Conservation (phyloP, 768 basidiomycete species). For the Trametes coccinea region DNA sequence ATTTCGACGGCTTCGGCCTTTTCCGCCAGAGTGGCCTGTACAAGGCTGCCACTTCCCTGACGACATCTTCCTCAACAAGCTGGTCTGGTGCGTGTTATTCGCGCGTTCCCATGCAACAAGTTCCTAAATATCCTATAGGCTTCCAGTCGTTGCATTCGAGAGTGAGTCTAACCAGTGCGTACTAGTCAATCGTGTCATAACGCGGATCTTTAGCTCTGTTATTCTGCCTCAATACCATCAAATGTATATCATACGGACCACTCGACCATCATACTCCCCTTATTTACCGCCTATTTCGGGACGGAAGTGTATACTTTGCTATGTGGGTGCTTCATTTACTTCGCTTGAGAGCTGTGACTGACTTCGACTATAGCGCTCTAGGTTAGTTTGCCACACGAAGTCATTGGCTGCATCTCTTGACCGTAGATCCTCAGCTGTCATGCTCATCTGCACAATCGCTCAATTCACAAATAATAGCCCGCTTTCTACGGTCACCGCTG, state of each 20-base stretch:
- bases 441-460: conserved; percentile 10
- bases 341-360: neutral
- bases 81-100: conserved; percentile 11
- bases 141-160: conserved; percentile 18
- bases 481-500: neutral
- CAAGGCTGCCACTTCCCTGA: conserved; percentile 12
- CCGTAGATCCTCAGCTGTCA: neutral
- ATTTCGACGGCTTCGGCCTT: neutral
- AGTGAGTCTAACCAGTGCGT: neutral
- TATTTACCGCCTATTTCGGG: conserved; percentile 18
- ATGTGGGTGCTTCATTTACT: conserved; percentile 2
- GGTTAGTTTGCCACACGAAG: neutral
- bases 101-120: neutral
- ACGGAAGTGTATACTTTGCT: conserved; percentile 19
- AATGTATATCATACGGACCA: conserved; percentile 21
- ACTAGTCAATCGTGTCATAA: neutral
- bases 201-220: conserved; percentile 11
- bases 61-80: neutral
- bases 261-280: conserved; percentile 15
- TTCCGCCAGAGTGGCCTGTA: conserved; percentile 15
- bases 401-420: neutral
- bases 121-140: neutral
- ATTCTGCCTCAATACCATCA: conserved; percentile 18
- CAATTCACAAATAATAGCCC: neutral
- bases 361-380: neutral